Base-by-base conservation (phyloP, 108 stramenopile species). In the Aurantiochytrium sp. region DNA sequence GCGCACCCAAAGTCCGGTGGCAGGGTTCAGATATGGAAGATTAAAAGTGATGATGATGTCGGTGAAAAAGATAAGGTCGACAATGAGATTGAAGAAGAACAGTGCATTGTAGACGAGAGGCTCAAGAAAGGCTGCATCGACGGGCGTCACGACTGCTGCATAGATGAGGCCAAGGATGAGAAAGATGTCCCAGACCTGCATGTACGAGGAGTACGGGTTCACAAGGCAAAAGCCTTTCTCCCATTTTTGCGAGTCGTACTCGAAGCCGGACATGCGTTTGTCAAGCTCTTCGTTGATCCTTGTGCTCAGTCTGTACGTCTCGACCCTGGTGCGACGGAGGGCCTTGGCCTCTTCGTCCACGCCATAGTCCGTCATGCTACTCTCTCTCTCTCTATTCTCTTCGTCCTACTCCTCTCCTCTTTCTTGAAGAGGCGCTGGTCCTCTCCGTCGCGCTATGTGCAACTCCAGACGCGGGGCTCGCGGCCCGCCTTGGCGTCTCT, bases 41-140 rank as follows among this genome's bases (percentile, higher is more conserved):
- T 53, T n/a, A 45, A 83, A 83, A 0, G 76, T 83, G 51, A 83
- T 53, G 51, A 83, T 83, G 23, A 83, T 83, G 51, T 83, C 76
- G 10, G 28, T 83, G 10, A 83, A 8, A 45, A 83, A 83, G 76
- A 83, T 47, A 23, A 47, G n/a, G 51, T 83, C 76, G 4, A 83
- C 23, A 35, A 83, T 47, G 76, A 83, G 76, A 28, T 83, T 83
- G 76, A 83, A 53, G 76, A 83, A 53, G 51, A 83, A 83, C 19
- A 83, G n/a, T 12, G 76, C 10, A 45, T 12, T 25, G 51, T 25
- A 47, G 51, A 83, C 19, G 49, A 25, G 12, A 6, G 51, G 51
- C 23, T 47, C 51, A 23, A 83, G 76, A 35, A 83, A 83, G 23
- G 76, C 76, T 12, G 76, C 76, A 45, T 83, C 76, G 10, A 83